Base-by-base conservation (phyloP, 2,329 filamentous ascomycete genomes). In the Monosporascus sp. region DNA sequence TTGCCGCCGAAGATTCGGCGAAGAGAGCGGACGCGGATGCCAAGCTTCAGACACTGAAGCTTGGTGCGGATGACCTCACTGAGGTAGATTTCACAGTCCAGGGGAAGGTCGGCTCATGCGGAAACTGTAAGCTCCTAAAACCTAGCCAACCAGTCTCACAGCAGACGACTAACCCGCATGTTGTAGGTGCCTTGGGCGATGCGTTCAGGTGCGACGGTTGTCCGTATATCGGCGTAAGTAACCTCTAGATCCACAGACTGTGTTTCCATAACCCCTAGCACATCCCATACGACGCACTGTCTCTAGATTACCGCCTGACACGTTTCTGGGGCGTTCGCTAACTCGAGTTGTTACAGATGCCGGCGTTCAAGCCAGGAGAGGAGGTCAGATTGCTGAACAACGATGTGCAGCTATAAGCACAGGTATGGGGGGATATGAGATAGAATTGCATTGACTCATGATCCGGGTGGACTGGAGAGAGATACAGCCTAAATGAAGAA, bases 11-110 rank as follows among this genome's bases (percentile, higher is more conserved):
- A 75, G 94, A 97, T 71, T 78, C 77, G 44, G 79, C 79, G 7
- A 85, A 84, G 65, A 81, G 90, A 53, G 74, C 75, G 7, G 74
- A 79, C 22, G 88, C 88, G 35, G 87, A 91, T 65, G 74, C 61
- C 7, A 65, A 68, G 43, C 78, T 90, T 48, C 82, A 85, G 65
- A 78, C 84, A 20, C 75, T 91, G 57, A 89, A 88, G 72, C 78
- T 96, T 50, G 83, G 80, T 49, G 77, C 84, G 1, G 86, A 90
- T 63, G 94, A 99, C 68, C 75, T 99, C 48, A 85, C 83, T 50
- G 93, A 97, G 71, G 80, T 97, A 8, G 94, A 99, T 72, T 97
- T 99, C 68, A 99, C 94, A 1, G 90, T 97, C n/a, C 82, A 96
- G 72, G 94, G 94, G 63, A 97, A 97, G 76, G 89, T 93, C 6